These are phyloP conservation scores for Citrus glauca DNA, from an alignment of 345 rosid genomes.

Conservation along the genomic window DNA sequence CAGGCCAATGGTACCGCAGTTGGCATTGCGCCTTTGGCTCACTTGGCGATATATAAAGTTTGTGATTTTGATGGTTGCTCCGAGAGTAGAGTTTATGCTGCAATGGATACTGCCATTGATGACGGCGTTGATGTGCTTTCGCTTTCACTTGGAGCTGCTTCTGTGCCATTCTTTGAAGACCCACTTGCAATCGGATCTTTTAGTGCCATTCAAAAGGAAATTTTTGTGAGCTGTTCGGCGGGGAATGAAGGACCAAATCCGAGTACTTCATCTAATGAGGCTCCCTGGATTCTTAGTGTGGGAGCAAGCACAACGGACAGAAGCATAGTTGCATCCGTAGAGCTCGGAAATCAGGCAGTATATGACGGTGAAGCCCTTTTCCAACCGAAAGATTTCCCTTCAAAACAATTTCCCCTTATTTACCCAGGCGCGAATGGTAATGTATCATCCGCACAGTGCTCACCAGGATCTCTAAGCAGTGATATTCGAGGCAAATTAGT, in stretches of 20 bases:
- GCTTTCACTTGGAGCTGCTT: slow-evolving; percentile 39
- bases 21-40: slow-evolving; percentile 51
- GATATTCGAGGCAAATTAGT: slow-evolving; percentile 42
- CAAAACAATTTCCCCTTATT: slow-evolving; percentile 31
- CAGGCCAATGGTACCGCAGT: slow-evolving; percentile 49
- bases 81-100: slow-evolving; percentile 42
- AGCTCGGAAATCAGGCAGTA: slow-evolving; percentile 35
- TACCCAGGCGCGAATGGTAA: slow-evolving; percentile 33
- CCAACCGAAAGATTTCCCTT: slow-evolving; percentile 35
- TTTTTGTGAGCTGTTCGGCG: slow-evolving; percentile 54
- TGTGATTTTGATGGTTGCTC: slow-evolving; percentile 31
- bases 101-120: slow-evolving; percentile 42
- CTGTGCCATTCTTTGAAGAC: slow-evolving; percentile 35
- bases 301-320: slow-evolving; percentile 61
- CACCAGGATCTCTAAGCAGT: slow-evolving; percentile 21
- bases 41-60: slow-evolving; percentile 49
- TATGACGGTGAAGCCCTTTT: slow-evolving; percentile 48
- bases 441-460: slow-evolving; percentile 22
- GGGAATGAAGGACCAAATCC: slow-evolving; percentile 41
- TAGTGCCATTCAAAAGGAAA: slow-evolving; percentile 39
- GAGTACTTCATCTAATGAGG: slow-evolving; percentile 40
- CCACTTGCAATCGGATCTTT: slow-evolving; percentile 39
- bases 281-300: slow-evolving; percentile 59
- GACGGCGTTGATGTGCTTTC: slow-evolving; percentile 61
- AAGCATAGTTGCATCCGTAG: slow-evolving; percentile 38